Conservation (phyloP, 768 basidiomycete genomes). For the Rhodotorula taiwanensis region DNA sequence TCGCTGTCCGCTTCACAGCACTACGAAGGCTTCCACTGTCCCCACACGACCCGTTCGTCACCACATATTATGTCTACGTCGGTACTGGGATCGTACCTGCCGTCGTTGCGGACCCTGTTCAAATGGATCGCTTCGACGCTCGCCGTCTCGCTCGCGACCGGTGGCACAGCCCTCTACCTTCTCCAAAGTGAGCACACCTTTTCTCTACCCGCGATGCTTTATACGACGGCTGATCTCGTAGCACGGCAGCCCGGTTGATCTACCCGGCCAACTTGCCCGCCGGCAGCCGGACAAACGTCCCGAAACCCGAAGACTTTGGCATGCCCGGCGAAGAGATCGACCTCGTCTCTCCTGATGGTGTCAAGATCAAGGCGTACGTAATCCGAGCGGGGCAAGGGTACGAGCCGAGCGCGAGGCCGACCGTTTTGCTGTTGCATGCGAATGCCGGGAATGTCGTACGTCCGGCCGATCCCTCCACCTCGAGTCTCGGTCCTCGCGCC, state of each 20-base stretch:
- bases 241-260: slow-evolving; percentile 55
- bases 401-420: slow-evolving; percentile 55
- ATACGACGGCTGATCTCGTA: no score
- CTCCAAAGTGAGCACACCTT: slow-evolving; percentile 56
- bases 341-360: slow-evolving; percentile 63
- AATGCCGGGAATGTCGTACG: slow-evolving; percentile 50
- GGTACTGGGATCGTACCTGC: neutral
- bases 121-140: slow-evolving; percentile 5
- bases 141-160: neutral
- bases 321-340: slow-evolving; percentile 65
- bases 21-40: no score
- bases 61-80: no score
- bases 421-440: slow-evolving; percentile 84
- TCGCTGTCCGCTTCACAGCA: no score
- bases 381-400: slow-evolving; percentile 54
- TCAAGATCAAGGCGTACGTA: slow-evolving; percentile 69
- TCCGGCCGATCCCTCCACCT: neutral
- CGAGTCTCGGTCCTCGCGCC: no score
- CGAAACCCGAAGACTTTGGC: slow-evolving; percentile 61
- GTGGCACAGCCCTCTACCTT: slow-evolving; percentile 63
- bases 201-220: no score
- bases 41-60: no score
- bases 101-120: neutral
- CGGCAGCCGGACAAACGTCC: slow-evolving; percentile 68
- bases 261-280: slow-evolving; percentile 73